These are phyloP conservation scores for Drosera spatulata DNA, from an alignment of 179 eudicot species.

Conservation along the genomic window DNA sequence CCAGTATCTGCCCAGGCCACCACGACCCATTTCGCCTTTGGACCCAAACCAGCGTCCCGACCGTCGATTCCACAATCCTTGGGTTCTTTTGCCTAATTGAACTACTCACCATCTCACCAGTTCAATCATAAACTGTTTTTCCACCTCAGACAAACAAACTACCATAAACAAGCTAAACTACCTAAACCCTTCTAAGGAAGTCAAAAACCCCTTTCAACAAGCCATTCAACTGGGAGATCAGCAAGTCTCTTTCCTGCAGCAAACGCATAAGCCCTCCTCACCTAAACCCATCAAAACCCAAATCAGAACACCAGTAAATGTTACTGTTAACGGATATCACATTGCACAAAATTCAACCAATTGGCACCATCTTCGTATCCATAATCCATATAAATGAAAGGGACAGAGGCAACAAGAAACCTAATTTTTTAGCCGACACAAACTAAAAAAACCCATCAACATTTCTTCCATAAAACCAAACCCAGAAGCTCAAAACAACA, in stretches of 20 bases:
- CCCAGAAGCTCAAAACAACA: too few relatives aligned
- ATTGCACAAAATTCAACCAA: too few relatives aligned
- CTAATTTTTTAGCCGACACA: too few relatives aligned
- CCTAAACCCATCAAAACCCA: not conserved
- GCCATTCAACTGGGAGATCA: not conserved
- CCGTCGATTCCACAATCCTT: slow-evolving; percentile 31
- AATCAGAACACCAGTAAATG: too few relatives aligned
- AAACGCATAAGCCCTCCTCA: not conserved
- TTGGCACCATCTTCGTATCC: too few relatives aligned
- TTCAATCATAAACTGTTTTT: slow-evolving; percentile 5
- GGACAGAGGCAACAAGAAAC: too few relatives aligned
- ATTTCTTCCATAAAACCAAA: too few relatives aligned
- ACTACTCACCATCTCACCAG: slow-evolving; percentile 44
- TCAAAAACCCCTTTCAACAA: slow-evolving; percentile 1
- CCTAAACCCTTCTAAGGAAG: not conserved
- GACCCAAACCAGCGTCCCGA: slow-evolving; percentile 84
- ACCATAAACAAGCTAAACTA: not conserved
- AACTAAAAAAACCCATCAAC: not conserved
- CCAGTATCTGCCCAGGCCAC: slow-evolving; percentile 86
- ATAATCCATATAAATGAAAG: not conserved
- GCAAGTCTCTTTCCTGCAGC: not conserved
- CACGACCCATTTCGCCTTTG: slow-evolving; percentile 76
- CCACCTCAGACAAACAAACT: not conserved
- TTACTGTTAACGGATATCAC: too few relatives aligned
- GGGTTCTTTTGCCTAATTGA: slow-evolving; percentile 17